Evolutionary conservation across 208 protist species (phyloP).

Genomic region (Leptomonas seymouri): DNA sequence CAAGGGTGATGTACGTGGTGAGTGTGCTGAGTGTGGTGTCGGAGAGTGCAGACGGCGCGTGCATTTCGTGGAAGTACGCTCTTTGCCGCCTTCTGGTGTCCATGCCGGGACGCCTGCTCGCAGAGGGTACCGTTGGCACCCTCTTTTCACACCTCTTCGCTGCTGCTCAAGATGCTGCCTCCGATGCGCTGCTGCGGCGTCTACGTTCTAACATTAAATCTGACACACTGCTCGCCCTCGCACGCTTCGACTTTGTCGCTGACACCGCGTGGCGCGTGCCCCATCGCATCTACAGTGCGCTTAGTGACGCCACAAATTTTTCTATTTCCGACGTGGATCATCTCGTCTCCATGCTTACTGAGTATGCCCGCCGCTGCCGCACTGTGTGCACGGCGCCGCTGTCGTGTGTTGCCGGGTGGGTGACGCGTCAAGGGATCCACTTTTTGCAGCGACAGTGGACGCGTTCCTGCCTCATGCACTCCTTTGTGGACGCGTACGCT

Average conservation of each 20-base stretch:
- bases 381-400: constrained; percentile 22
- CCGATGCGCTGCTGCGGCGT: constrained; percentile 27
- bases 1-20: constrained; percentile 15
- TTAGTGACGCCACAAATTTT: constrained; percentile 44
- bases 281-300: constrained; percentile 38
- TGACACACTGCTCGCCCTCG: constrained; percentile 45
- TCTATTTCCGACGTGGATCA: constrained; percentile 43
- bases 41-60: neutral
- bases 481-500: constrained; percentile 16
- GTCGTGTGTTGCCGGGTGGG: constrained; percentile 23
- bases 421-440: constrained; percentile 24
- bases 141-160: constrained; percentile 20
- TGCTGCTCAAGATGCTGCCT: constrained; percentile 22
- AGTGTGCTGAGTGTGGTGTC: neutral
- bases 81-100: neutral
- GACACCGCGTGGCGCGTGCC: constrained; percentile 42
- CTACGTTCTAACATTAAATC: constrained; percentile 28
- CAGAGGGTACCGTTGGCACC: constrained; percentile 5
- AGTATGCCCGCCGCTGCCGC: constrained; percentile 16
- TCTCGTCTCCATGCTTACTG: constrained; percentile 19
- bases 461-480: constrained; percentile 17
- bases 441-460: constrained; percentile 20
- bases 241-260: constrained; percentile 47
- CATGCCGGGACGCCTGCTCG: constrained; percentile 16
- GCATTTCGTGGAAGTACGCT: neutral